Conservation (phyloP, 176 grass and related monocot species). For the Ensete ventricosum region DNA sequence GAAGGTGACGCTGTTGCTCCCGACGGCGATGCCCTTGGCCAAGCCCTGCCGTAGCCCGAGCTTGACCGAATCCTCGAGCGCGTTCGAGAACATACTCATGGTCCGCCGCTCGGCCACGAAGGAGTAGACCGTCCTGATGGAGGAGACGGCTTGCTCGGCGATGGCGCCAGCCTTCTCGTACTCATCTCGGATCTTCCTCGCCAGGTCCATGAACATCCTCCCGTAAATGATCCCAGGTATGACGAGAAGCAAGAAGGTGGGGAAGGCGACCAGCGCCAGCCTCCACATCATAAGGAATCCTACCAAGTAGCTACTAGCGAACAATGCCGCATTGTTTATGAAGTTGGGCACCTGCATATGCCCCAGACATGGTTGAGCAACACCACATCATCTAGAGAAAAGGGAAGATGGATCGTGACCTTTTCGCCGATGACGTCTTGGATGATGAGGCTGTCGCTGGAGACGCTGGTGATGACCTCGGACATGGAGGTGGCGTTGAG, state of each 20-base stretch:
- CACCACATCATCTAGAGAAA: neutral
- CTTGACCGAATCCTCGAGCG: conserved; percentile 47
- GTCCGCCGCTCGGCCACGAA: conserved; percentile 54
- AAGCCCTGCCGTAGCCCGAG: conserved; percentile 76
- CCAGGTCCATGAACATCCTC: conserved; percentile 54
- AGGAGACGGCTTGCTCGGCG: conserved; percentile 81
- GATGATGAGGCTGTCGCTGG: conserved; percentile 23
- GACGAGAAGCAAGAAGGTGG: conserved; percentile 59
- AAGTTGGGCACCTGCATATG: conserved; percentile 21
- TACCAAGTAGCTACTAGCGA: conserved; percentile 18
- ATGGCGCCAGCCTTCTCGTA: conserved; percentile 50
- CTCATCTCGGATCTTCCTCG: conserved; percentile 59
- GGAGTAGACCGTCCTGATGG: conserved; percentile 73
- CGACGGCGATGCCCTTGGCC: conserved; percentile 72
- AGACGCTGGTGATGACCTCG: conserved; percentile 27
- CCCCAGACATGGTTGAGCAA: no score
- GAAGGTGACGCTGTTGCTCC: conserved; percentile 74
- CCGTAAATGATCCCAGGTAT: conserved; percentile 69
- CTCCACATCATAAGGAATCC: conserved; percentile 46
- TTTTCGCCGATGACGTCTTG: conserved; percentile 27
- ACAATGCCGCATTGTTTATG: conserved; percentile 2
- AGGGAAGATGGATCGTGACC: neutral
- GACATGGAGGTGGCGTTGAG: conserved; percentile 8
- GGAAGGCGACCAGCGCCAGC: conserved; percentile 59
- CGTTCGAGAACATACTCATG: conserved; percentile 46